Conservation (phyloP, 2,329 filamentous ascomycete species). For the Capronia epimyces region DNA sequence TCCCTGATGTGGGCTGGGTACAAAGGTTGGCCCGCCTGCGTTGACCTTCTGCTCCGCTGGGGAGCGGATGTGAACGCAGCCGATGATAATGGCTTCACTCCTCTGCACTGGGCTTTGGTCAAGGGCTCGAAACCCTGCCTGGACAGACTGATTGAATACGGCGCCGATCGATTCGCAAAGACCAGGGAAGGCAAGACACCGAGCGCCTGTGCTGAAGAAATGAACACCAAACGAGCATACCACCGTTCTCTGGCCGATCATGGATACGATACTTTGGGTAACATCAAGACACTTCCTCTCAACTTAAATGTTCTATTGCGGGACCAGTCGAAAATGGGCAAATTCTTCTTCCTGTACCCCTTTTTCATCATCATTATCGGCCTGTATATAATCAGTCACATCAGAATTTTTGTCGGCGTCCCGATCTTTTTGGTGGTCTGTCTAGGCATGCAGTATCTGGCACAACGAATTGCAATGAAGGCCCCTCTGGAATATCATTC, state of each 20-base stretch:
- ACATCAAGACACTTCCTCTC: conserved; percentile 62
- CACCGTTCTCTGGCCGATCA: conserved; percentile 74
- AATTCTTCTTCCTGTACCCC: conserved; percentile 86
- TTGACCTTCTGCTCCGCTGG: conserved; percentile 89
- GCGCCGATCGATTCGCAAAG: conserved; percentile 84
- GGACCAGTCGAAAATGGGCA: conserved; percentile 69
- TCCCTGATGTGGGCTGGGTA: conserved; percentile 98
- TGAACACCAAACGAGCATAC: conserved; percentile 81
- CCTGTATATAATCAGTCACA: conserved; percentile 65
- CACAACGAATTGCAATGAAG: conserved; percentile 71
- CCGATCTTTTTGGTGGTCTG: conserved; percentile 50
- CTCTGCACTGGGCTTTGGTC: conserved; percentile 92
- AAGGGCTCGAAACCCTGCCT: conserved; percentile 87
- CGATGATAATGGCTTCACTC: conserved; percentile 90
- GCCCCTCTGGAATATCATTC: conserved; percentile 82
- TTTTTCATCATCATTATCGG: conserved; percentile 68
- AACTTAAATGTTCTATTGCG: conserved; percentile 69
- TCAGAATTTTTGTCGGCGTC: conserved; percentile 70
- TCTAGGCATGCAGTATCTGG: conserved; percentile 66
- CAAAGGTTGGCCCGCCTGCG: conserved; percentile 88
- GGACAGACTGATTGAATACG: conserved; percentile 91
- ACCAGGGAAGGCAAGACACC: conserved; percentile 89
- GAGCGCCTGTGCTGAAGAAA: conserved; percentile 75
- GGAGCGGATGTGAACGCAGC: conserved; percentile 86
- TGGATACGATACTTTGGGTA: conserved; percentile 75